phyloP scores from a whole-genome alignment of 768 basidiomycete species.

The Nidularia sp. region DNA sequence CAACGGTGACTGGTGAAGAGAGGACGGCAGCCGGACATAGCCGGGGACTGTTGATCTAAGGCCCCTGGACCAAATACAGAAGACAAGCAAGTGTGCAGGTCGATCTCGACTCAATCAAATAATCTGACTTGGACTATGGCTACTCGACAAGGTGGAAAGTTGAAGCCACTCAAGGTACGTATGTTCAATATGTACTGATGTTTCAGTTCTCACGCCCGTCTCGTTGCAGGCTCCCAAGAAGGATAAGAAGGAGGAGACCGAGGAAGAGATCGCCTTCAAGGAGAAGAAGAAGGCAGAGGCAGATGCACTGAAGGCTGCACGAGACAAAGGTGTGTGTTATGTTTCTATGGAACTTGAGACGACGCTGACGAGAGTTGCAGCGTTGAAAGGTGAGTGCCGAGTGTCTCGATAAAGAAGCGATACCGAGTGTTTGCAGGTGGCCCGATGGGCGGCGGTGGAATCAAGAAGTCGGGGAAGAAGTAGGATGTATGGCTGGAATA shows the following conservation, averaged over 20 bases:
- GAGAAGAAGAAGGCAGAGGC: slow-evolving; percentile 74
- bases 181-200: neutral
- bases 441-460: slow-evolving; percentile 63
- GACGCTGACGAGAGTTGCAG: slow-evolving; percentile 20
- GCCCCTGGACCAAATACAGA: too few relatives aligned
- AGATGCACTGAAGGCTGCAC: slow-evolving; percentile 68
- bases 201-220: neutral
- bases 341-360: neutral
- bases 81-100: too few relatives aligned
- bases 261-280: slow-evolving; percentile 72
- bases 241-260: slow-evolving; percentile 65
- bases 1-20: too few relatives aligned
- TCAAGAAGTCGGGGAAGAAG: slow-evolving; percentile 68
- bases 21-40: too few relatives aligned
- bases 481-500: neutral
- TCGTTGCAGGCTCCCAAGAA: slow-evolving; percentile 73
- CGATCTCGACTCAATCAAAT: neutral
- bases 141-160: slow-evolving; percentile 57
- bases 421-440: slow-evolving; percentile 42
- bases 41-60: too few relatives aligned
- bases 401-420: neutral
- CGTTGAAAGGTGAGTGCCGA: slow-evolving; percentile 45
- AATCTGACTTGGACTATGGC: neutral
- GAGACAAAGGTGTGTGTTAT: slow-evolving; percentile 56
- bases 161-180: slow-evolving; percentile 80